Base-by-base conservation (phyloP, 768 basidiomycete genomes). In the Panaeolus cyanescens region DNA sequence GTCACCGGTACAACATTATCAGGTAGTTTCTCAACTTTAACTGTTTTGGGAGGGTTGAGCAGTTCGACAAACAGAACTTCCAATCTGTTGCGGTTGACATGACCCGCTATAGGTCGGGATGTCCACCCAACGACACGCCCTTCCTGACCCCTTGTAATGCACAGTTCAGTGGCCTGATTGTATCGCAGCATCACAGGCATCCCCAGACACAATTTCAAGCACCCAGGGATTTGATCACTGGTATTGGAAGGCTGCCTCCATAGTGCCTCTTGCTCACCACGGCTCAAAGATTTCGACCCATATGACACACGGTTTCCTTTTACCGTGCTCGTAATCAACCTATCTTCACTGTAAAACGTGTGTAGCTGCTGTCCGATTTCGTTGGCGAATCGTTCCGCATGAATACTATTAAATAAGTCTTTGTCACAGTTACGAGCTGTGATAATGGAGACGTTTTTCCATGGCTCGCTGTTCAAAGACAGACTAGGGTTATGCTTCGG, bases 391-490 rank as follows among this genome's bases (percentile, higher is more conserved):
- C 69, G 34, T 2, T 34, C 19, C 28, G 39, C 31, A 4, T 72
- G 73, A 3, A 73, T 5, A 4, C 66, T 40, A 68, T 79, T 79
- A 0, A 76, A 67, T 22, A 62, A 57, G 63, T 77, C 75, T 54
- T 70, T 69, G 7, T 72, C 64, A 12, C 55, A 25, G 64, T 77
- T 74, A 10, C 40, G 59, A 5, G 67, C 59, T 25, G 75, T 75
- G 32, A 80, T 79, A 3, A 77, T 67, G 5, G 76, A 70, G 0
- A 73, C 70, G 69, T 75, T 57, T 37, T 69, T 25, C 54, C 74
- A 75, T 1, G 40, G 25, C 32, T 69, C 36, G 50, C 31, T 53
- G 4, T 74, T 33, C 9, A 54, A 63, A 9, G 64, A 56, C 32
- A 37, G 9, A 6, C 54, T 55, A 32, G 45, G 54, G 20, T 53